Base-by-base conservation (phyloP, 345 rosid species). In the Eutrema heterophyllum region DNA sequence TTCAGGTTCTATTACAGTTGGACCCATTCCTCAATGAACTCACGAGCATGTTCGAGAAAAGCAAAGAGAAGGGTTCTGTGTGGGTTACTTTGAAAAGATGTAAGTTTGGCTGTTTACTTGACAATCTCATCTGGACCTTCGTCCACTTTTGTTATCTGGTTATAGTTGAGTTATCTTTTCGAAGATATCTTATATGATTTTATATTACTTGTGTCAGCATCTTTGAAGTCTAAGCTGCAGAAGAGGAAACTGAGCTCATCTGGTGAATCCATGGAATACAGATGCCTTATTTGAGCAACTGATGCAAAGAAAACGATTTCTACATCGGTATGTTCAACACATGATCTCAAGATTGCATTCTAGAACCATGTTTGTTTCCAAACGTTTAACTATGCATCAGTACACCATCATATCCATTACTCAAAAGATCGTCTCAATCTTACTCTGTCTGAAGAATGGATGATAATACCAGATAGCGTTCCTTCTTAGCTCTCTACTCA, bases 81-180 rank as follows among this genome's bases (percentile, higher is more conserved):
- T 94, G 98, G 98, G 95, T 94, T 62, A 94, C 97, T 56, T 83
- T 94, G 64, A 94, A 94, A 81, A 76, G 98, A 84, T 94, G 98
- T 94, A 83, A 74, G 75, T 40, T 44, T 64, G 9, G 21, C 24
- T 33, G 2, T 29, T 27, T 55, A 6, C 26, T 56, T 56, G 40
- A 27, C 39, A 29, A 33, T 33, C 14, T 32, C 30, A 15, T 63
- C n/a, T n/a, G n/a, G n/a, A n/a, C n/a, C n/a, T n/a, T n/a, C 45
- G 21, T 54, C 9, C 40, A 15, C 52, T 29, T 54, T 11, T 14
- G 26, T 71, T 64, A 15, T 41, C 11, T 65, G 24, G 16, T 38
- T n/a, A 14, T 64, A 10, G 7, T 75, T 26, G 40, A 14, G 8
- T 56, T 16, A 9, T 67, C 46, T 44, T 49, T 48, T 26, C 6